Percentiles rank a stretch among this genome's conserved stretches.
These are phyloP conservation scores for Ophiostoma ulmi DNA, from an alignment of 2,329 filamentous ascomycete species.

Conservation along the genomic window DNA sequence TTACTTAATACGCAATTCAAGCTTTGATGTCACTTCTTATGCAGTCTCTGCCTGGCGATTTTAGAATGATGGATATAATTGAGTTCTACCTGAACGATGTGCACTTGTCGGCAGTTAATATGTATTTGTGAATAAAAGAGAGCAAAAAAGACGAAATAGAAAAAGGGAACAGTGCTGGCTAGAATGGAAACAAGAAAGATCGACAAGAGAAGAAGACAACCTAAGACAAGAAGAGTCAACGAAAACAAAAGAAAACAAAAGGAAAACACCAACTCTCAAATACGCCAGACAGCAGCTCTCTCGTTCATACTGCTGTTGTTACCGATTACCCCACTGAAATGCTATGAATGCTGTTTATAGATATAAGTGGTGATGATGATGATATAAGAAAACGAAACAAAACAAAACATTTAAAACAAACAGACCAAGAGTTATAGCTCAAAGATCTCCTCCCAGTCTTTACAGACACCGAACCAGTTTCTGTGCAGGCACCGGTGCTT, in stretches of 20 bases:
- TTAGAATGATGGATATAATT: neutral
- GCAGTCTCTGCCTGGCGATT: too few relatives aligned
- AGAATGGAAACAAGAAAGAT: neutral
- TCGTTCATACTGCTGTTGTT: constrained; percentile 5
- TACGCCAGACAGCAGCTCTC: constrained; percentile 14
- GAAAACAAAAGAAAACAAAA: neutral
- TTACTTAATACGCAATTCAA: neutral
- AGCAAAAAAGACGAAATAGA: neutral
- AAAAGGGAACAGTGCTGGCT: neutral
- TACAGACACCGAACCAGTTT: constrained; percentile 41
- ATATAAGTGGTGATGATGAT: neutral
- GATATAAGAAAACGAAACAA: neutral
- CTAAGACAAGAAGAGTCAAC: too few relatives aligned
- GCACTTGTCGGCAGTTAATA: too few relatives aligned
- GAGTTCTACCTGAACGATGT: neutral
- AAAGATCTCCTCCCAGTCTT: constrained; percentile 35
- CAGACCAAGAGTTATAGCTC: constrained; percentile 25
- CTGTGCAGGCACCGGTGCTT: constrained; percentile 35
- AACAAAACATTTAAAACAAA: neutral
- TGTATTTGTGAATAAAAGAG: too few relatives aligned
- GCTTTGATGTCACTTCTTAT: neutral
- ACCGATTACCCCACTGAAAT: neutral
- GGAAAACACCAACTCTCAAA: neutral
- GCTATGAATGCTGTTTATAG: constrained; percentile 1
- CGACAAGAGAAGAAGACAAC: neutral